Base-by-base conservation (phyloP, 176 grass and related monocot species). In the Bromus sterilis region DNA sequence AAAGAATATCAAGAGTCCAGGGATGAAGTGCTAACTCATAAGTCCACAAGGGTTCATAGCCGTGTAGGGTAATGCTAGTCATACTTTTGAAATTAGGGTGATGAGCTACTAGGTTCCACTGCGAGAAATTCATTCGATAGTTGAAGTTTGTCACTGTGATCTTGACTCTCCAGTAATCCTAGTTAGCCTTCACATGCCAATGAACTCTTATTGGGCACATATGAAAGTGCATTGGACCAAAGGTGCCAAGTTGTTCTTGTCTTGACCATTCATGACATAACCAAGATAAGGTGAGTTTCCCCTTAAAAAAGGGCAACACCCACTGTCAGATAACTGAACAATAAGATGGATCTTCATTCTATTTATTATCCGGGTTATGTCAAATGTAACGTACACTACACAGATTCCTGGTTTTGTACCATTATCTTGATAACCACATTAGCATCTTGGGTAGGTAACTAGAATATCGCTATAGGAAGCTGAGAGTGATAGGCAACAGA, bases 201-300 rank as follows among this genome's bases (percentile, higher is more conserved):
- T 93, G 90, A 68, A 96, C 85, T 66, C 93, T 89, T 83, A 93
- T 86, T 21, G 90, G 90, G 85, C 90, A 96, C 93, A 96, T 96
- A 72, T 96, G 93, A 74, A 82, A 37, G 90, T 96, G 34, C 93
- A 96, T 33, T 90, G 85, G 55, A 96, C 85, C 66, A 96, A 84
- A 65, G 90, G 88, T 21, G 85, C 24, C 74, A 90, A 75, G 58
- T 40, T 84, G 23, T 81, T 88, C 79, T 93, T 82, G 23, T 85
- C 74, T 69, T 86, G 79, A 12, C 32, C 77, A 29, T 88, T 90
- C 43, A 88, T 78, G 11, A 87, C 87, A 34, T 80, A 87, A 49
- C 82, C 72, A 51, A 93, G 61, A 80, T 93, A 89, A 30, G 87
- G 93, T 18, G 93, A 90, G 81, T 92, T 86, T 7, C 70, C 87